Evolutionary conservation across 306 rosid genomes (phyloP).

Genomic region (Arachis stenosperma): DNA sequence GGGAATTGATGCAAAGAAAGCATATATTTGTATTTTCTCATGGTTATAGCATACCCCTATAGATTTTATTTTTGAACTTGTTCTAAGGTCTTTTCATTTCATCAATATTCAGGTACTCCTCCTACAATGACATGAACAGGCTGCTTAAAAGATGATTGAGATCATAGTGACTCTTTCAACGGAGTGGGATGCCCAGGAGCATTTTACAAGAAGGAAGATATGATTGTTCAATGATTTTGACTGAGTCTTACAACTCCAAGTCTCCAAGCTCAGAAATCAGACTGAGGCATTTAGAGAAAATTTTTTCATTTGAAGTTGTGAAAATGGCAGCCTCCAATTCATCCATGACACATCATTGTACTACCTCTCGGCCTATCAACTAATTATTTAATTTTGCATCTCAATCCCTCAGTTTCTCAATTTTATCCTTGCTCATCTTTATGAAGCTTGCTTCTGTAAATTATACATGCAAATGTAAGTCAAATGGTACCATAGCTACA

Average conservation of each 20-base stretch:
- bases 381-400: too few relatives aligned
- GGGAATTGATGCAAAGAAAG: constrained; percentile 9
- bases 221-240: constrained; percentile 22
- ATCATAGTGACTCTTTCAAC: constrained; percentile 67
- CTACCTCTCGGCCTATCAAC: too few relatives aligned
- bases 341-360: background rate
- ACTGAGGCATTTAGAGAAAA: constrained; percentile 81
- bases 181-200: constrained; percentile 64
- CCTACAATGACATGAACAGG: constrained; percentile 84
- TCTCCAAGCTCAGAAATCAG: constrained; percentile 60
- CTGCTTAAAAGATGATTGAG: constrained; percentile 78
- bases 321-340: background rate
- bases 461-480: constrained; percentile 6
- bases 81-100: background rate
- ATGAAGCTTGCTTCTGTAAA: constrained; percentile 38
- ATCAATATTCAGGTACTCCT: constrained; percentile 66
- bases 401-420: too few relatives aligned
- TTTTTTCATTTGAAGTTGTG: constrained; percentile 35
- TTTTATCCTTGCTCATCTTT: background rate
- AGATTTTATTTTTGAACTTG: too few relatives aligned
- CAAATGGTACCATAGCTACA: too few relatives aligned
- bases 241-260: background rate
- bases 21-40: background rate
- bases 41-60: background rate
- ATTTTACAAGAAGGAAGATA: constrained; percentile 55